Base-by-base conservation (phyloP, 2,329 filamentous ascomycete genomes). In the Onygenales sp. region DNA sequence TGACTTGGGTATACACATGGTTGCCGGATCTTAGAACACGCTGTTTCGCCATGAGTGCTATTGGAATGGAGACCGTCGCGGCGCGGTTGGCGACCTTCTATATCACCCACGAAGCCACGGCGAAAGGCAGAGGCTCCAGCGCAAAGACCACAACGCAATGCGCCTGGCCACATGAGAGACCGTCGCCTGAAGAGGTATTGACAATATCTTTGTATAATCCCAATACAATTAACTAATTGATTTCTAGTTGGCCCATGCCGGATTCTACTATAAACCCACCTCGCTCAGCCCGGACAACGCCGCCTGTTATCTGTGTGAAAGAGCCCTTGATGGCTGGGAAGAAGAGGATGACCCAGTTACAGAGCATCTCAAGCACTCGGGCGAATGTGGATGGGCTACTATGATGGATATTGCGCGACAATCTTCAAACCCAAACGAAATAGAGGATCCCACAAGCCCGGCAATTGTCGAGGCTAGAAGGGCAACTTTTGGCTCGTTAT, bases 301-400 rank as follows among this genome's bases (percentile, higher is more conserved):
- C 47, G 81, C 83, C 60, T 98, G 93, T 69, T 97, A 94, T 69
- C 77, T 90, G 39, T 98, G 93, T 72, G 76, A 83, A 57, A 87
- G 88, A 66, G 82, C 85, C 52, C 78, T 98, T 10, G 90, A 94
- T 66, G 91, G 90, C 55, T 98, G 93, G 93, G 92, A 97, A 63
- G 78, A 85, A 40, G 83, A 84, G 21, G 93, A 98, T 65, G 82
- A 89, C 56, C 88, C 93, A 0, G 75, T 94, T 4, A 77, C 79
- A 49, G 93, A 98, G 66, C 93, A 98, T 69, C 68, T 95, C 33
- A 88, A 84, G 59, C 88, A 95, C 66, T 86, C 88, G 2, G 80
- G 83, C 1, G 77, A 84, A 40, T 98, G 93, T 65, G 89, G 88
- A 13, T 97, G 91, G 86, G 93, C 93, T 0, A 81, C 93, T 52